A percentile compares a stretch with the other conserved stretches of the same genome.
Conservation (phyloP, 2,329 filamentous ascomycete species). For the Apiospora marii region DNA sequence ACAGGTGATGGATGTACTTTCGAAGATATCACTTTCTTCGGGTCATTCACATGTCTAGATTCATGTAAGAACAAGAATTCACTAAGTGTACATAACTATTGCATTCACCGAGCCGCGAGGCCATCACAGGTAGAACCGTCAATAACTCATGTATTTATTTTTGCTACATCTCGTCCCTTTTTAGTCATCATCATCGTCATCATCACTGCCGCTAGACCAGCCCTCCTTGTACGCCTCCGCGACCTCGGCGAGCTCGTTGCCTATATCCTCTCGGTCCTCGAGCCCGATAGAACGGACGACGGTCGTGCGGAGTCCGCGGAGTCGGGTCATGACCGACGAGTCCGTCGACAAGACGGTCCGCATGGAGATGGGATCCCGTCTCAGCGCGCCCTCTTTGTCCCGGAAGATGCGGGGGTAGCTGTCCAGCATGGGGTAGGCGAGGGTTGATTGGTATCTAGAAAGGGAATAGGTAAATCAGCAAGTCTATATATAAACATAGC, state of each 20-base stretch:
- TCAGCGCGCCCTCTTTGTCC: conserved; percentile 45
- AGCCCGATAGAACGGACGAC: conserved; percentile 70
- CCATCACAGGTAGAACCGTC: neutral
- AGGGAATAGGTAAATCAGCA: conserved; percentile 23
- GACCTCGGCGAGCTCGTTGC: conserved; percentile 81
- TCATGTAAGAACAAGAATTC: neutral
- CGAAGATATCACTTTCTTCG: neutral
- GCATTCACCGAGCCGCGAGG: neutral
- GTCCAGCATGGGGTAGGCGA: conserved; percentile 80
- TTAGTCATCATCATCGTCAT: conserved; percentile 67
- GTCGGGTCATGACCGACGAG: conserved; percentile 71
- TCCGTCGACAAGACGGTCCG: conserved; percentile 75
- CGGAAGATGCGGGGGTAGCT: conserved; percentile 85
- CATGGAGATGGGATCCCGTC: conserved; percentile 54
- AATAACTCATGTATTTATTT: neutral
- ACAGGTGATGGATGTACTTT: neutral
- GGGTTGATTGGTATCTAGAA: conserved; percentile 58
- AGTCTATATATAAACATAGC: neutral
- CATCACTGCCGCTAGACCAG: conserved; percentile 80
- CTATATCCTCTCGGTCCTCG: conserved; percentile 85
- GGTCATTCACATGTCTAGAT: neutral
- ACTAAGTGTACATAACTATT: neutral
- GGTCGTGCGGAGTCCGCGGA: conserved; percentile 71
- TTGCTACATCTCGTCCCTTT: neutral
- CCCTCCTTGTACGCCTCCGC: conserved; percentile 89